A percentile compares a stretch with the other conserved stretches of the same genome.
Conservation (phyloP, 129 eudicot genomes). For the Pseudognaphalium luteoalbum region DNA sequence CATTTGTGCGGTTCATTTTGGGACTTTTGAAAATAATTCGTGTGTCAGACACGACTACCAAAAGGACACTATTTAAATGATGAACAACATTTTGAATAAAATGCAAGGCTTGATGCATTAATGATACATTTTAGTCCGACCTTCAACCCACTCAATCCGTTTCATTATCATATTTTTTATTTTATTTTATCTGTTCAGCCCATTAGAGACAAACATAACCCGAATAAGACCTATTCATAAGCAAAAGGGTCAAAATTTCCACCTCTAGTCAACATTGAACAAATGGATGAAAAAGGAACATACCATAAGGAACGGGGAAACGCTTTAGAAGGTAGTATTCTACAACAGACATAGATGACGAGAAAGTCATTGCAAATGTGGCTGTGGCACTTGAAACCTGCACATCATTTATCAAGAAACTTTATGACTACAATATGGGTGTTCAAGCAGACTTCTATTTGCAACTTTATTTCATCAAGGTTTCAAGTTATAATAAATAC, state of each 20-base stretch:
- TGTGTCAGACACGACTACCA: not conserved
- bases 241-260: not conserved
- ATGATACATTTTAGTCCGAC: not conserved
- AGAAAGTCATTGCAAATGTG: slow-evolving; percentile 94
- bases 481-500: not conserved
- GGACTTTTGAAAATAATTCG: not conserved
- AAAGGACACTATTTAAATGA: not conserved
- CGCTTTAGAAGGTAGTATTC: slow-evolving; percentile 93
- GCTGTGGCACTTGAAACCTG: slow-evolving; percentile 99
- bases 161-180: not conserved
- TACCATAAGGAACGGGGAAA: slow-evolving; percentile 93
- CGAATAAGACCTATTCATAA: not conserved
- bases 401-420: not conserved
- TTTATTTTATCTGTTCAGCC: not conserved
- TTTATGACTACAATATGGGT: not conserved
- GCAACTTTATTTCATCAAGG: not conserved
- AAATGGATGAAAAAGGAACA: slow-evolving; percentile 13
- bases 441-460: not conserved
- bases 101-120: not conserved
- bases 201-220: not conserved
- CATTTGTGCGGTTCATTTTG: not conserved
- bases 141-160: slow-evolving; percentile 3
- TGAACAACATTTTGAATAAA: not conserved
- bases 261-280: not conserved
- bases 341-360: slow-evolving; percentile 96